Evolutionary conservation across 148 eudicot genomes (phyloP).

Genomic region (Talinum fruticosum): DNA sequence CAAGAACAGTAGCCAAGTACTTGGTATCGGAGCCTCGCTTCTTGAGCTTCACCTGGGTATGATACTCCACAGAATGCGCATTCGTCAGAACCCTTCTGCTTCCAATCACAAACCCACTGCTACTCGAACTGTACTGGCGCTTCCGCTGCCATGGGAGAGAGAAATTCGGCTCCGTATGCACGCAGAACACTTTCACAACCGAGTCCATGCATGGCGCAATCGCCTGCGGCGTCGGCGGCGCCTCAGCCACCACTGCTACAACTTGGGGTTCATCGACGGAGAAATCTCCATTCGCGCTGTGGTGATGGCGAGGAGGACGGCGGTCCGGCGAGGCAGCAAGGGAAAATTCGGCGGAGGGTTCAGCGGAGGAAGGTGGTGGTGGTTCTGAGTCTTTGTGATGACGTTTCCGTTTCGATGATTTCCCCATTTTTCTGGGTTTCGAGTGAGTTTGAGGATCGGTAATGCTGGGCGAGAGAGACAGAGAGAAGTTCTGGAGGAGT

Average conservation of each 20-base stretch:
- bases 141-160: slow-evolving; percentile 90
- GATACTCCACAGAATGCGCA: slow-evolving; percentile 86
- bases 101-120: slow-evolving; percentile 72
- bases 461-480: too few species aligned
- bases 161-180: slow-evolving; percentile 81
- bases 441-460: too few species aligned
- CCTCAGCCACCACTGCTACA: neutral
- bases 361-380: neutral
- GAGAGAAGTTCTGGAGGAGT: too few species aligned
- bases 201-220: slow-evolving; percentile 69
- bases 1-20: slow-evolving; percentile 77
- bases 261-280: neutral
- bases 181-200: slow-evolving; percentile 86
- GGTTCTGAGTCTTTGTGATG: neutral
- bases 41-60: slow-evolving; percentile 81
- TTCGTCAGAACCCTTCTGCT: slow-evolving; percentile 76
- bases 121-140: slow-evolving; percentile 73
- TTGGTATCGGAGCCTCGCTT: slow-evolving; percentile 86
- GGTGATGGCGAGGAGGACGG: neutral
- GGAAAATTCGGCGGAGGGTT: neutral
- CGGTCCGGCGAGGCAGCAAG: neutral
- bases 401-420: neutral
- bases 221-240: slow-evolving; percentile 23
- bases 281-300: neutral
- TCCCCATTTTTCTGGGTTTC: neutral